These are phyloP conservation scores for Trichoderma simmonsii DNA, from an alignment of 2,329 filamentous ascomycete genomes.

Conservation along the genomic window DNA sequence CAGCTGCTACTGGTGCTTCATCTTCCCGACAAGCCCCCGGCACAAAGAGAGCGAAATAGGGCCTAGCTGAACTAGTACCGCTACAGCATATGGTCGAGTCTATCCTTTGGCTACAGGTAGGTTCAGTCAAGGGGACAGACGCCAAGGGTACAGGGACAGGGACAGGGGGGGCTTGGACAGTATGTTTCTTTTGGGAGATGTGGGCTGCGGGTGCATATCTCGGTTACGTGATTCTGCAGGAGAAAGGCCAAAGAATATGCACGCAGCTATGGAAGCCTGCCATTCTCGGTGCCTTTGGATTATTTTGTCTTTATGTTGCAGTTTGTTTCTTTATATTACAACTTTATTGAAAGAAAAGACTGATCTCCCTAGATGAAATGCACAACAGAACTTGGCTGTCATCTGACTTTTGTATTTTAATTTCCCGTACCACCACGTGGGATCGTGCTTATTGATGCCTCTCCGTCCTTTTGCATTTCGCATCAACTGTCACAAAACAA, in stretches of 20 bases:
- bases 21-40: not conserved
- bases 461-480: not conserved
- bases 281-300: not conserved
- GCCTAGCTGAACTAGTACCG: not conserved
- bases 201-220: not conserved
- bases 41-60: not conserved
- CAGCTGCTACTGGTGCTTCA: not conserved
- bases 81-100: not conserved
- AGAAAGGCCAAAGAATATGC: slow-evolving; percentile 4
- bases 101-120: not conserved
- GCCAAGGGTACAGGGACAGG: not conserved
- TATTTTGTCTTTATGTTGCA: not conserved
- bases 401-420: not conserved
- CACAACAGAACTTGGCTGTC: not conserved
- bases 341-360: not conserved
- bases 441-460: not conserved
- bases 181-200: not conserved
- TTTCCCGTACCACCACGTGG: not conserved
- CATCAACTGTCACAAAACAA: not conserved
- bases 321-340: not conserved
- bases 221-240: slow-evolving; percentile 4
- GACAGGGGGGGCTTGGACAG: not conserved
- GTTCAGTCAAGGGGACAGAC: not conserved
- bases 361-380: too few relatives aligned
- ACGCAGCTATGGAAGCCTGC: not conserved